Percentiles rank a stretch among this genome's conserved stretches.
These are phyloP conservation scores for Limnanthes douglasii DNA, from an alignment of 345 rosid genomes.

Conservation along the genomic window DNA sequence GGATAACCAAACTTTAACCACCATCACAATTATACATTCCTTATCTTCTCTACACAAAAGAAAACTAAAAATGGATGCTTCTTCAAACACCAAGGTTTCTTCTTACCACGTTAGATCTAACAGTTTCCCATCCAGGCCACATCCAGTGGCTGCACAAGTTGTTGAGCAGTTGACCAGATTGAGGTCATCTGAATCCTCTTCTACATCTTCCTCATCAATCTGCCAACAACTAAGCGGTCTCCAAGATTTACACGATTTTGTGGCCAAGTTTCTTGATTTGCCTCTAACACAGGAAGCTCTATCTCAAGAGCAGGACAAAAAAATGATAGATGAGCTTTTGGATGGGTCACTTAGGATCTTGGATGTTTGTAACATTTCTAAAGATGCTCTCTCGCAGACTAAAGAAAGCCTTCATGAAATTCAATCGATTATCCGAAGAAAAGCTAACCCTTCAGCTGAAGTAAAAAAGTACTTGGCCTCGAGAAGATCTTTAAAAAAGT, in stretches of 20 bases:
- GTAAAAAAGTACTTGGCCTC: constrained; percentile 24
- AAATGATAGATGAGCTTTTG: constrained; percentile 11
- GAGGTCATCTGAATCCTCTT: constrained; percentile 10
- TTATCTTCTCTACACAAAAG: background rate
- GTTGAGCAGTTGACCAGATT: constrained; percentile 19
- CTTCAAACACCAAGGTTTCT: too few species aligned
- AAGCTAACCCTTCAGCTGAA: constrained; percentile 10
- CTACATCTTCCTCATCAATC: constrained; percentile 16
- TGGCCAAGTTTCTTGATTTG: constrained; percentile 14
- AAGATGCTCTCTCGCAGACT: constrained; percentile 13
- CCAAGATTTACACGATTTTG: constrained; percentile 18
- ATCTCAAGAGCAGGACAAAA: constrained; percentile 8
- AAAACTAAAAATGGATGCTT: constrained; percentile 17
- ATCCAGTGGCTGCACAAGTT: constrained; percentile 8
- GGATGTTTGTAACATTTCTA: constrained; percentile 13
- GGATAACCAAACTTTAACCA: too few species aligned
- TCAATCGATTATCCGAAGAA: constrained; percentile 18
- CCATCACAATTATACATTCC: too few species aligned
- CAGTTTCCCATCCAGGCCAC: constrained; percentile 17
- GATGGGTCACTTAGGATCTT: constrained; percentile 17
- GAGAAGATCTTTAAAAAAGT: constrained; percentile 25
- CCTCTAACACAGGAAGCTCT: constrained; percentile 12
- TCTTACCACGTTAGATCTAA: constrained; percentile 13
- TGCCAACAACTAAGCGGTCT: constrained; percentile 9
- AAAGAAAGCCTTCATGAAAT: constrained; percentile 13